Base-by-base conservation (phyloP, 2,329 filamentous ascomycete genomes). In the Madurella mycetomatis region DNA sequence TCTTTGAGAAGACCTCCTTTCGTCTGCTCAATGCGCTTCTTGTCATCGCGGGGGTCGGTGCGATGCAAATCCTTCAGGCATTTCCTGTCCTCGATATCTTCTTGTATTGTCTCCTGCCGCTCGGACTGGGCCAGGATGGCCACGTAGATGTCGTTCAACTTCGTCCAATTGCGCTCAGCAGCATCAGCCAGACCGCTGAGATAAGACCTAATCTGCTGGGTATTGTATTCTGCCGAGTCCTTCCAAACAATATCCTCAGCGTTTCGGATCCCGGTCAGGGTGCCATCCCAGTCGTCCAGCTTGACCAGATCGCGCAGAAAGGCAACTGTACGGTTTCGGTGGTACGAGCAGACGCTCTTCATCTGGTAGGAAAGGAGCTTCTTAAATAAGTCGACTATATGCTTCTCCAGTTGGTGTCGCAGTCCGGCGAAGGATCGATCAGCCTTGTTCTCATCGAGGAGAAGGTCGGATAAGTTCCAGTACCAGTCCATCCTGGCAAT, bases 1-100 rank as follows among this genome's bases (percentile, higher is more conserved):
- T 34, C 31, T 34, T 12, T 7, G 7, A 34, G 12, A 7, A 34
- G 31, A 12, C 31, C 31, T 7, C 31, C 31, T 34, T 34, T 34
- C 31, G 31, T 34, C 7, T 34, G 7, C 12, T 34, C 7, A 12
- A 34, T 34, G 31, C 31, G 31, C 31, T 34, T 34, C 31, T 34
- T 34, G 31, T 34, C 31, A 12, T 34, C 31, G 31, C 31, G 31
- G 7, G 31, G 31, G 31, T 34, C 31, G 31, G 31, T 34, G 7
- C 7, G 31, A 12, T 12, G 31, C 7, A 34, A 12, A 12, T 34
- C 31, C 12, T 12, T 7, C 7, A 34, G 31, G 31, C 31, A 34
- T 54, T 62, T 84, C 51, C 87, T 82, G 58, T 86, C 82, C 69
- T 86, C 86, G 1, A 87, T 76, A 34, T 34, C 31, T 34, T 12